Evolutionary conservation across 129 eudicot genomes (phyloP).

Genomic region (carrot (Daucus carota)): DNA sequence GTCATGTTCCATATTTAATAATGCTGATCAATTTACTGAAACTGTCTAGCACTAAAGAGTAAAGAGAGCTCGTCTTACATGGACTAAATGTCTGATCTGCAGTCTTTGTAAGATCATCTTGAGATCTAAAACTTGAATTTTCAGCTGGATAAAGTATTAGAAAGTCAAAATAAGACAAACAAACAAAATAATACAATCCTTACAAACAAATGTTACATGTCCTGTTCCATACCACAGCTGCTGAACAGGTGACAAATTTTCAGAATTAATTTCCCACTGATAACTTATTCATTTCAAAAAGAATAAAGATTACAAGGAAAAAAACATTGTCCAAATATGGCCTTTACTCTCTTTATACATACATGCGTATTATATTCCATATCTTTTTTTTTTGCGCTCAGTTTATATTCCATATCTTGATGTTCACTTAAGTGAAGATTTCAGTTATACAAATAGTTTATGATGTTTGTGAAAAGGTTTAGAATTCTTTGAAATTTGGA

Average conservation of each 20-base stretch:
- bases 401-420: conserved; percentile 18
- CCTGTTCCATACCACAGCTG: conserved; percentile 67
- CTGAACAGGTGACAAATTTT: conserved; percentile 57
- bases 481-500: too few species aligned
- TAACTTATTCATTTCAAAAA: conserved; percentile 68
- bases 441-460: conserved; percentile 45
- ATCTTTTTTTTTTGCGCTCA: too few species aligned
- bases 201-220: neutral
- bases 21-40: neutral
- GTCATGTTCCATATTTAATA: neutral
- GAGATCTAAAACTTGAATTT: conserved; percentile 16
- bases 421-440: conserved; percentile 59
- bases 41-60: neutral
- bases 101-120: conserved; percentile 33
- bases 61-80: conserved; percentile 35
- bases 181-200: neutral
- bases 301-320: conserved; percentile 27
- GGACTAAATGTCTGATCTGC: conserved; percentile 31
- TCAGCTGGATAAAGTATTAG: conserved; percentile 33
- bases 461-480: too few species aligned
- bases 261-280: conserved; percentile 52
- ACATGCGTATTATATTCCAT: too few species aligned
- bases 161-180: neutral
- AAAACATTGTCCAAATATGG: too few species aligned
- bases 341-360: too few species aligned